A percentile compares a stretch with the other conserved stretches of the same genome.
phyloP scores from a whole-genome alignment of 148 eudicot species.

The Cornus florida region DNA sequence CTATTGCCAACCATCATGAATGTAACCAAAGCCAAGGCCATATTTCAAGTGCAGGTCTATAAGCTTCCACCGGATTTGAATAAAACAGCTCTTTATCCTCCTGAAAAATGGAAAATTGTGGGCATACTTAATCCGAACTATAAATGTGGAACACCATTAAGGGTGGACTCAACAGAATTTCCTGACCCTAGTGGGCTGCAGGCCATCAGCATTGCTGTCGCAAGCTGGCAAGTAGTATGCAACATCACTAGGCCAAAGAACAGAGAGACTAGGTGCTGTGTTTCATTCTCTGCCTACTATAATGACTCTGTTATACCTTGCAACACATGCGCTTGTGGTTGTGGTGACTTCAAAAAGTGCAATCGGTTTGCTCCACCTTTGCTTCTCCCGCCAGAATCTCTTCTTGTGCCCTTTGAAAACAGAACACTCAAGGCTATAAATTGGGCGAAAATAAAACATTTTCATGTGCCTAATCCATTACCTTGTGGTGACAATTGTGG shows the following conservation, averaged over 20 bases:
- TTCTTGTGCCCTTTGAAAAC: slow-evolving; percentile 46
- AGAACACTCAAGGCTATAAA: slow-evolving; percentile 39
- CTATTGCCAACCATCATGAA: slow-evolving; percentile 71
- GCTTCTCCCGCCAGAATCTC: too few species aligned
- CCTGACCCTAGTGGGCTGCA: too few species aligned
- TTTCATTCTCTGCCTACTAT: slow-evolving; percentile 28
- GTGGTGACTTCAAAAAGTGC: neutral
- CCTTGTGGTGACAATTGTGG: slow-evolving; percentile 71
- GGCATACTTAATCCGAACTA: too few species aligned
- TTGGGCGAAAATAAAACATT: slow-evolving; percentile 54
- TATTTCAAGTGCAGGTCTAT: slow-evolving; percentile 71
- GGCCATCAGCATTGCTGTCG: too few species aligned
- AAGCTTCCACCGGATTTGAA: slow-evolving; percentile 85
- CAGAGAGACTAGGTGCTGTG: slow-evolving; percentile 9
- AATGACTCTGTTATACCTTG: slow-evolving; percentile 56
- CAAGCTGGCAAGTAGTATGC: too few species aligned
- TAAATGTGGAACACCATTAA: too few species aligned
- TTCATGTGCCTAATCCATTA: slow-evolving; percentile 29
- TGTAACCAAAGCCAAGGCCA: slow-evolving; percentile 48
- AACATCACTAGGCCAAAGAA: neutral
- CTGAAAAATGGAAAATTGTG: slow-evolving; percentile 70
- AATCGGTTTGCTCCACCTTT: too few species aligned
- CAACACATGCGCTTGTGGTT: slow-evolving; percentile 72
- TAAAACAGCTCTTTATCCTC: slow-evolving; percentile 69
- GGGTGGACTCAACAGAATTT: too few species aligned